Evolutionary conservation across 768 basidiomycete genomes (phyloP), one percentile per base, ranked within the genome.

Genomic region (Tylopilus sp.): DNA sequence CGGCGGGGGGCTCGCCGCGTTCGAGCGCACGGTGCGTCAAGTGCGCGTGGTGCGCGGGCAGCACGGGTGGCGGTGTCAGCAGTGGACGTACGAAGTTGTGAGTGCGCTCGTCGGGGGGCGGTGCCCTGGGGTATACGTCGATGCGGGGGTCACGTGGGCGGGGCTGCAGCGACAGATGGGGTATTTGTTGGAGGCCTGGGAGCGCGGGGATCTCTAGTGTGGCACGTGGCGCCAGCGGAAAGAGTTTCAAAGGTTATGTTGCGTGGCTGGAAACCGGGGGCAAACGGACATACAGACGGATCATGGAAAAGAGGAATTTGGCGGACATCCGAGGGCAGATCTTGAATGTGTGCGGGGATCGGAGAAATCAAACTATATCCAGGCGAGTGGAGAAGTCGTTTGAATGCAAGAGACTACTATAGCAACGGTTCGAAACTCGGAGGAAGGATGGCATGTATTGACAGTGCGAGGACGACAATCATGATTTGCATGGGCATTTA

Each of bases 181-280:
- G 21, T 48, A 39, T 35, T 35, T 68, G 15, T 47, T 70, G 51
- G 67, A 68, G 2, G 64, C 61, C 48, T 69, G 66, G 67, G 64
- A 68, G 48, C 55, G 47, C 11, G 61, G 61, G 13, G 63, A 69
- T 28, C 62, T 68, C 20, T 64, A 50, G 53, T 7, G 5, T n/a
- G 28, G 4, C 28, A 28, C 28, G 28, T 28, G 28, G 6, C 28
- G 17, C 9, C n/a, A n/a, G 17, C 22, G 38, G 20, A 9, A 38
- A 3, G 31, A 4, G 31, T 31, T 31, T 31, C 31, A 31, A n/a
- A 31, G 31, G 31, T 31, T 31, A 28, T 28, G 11, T 28, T 28
- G 28, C 26, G 26, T 6, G 26, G 15, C 2, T 36, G 3, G 35
- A 2, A 17, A 36, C n/a, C n/a, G 12, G 15, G 6, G 36, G 36